Percentiles rank a stretch among this genome's conserved stretches.
These are phyloP conservation scores for Cytospora chrysosperma DNA, from an alignment of 2,329 filamentous ascomycete genomes.

Conservation along the genomic window DNA sequence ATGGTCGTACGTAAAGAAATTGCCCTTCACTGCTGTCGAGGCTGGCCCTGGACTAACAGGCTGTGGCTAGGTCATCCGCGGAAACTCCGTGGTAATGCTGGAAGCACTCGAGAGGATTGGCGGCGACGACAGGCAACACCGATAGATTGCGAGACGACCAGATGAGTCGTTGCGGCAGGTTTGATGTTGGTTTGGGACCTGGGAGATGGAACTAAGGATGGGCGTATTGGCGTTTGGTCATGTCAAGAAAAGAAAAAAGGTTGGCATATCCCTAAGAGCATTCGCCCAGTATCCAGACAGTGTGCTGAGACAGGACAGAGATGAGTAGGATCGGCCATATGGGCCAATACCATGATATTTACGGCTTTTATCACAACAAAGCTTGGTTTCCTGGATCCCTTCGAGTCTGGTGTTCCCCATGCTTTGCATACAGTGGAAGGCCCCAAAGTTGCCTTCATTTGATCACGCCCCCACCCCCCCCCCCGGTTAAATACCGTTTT, in stretches of 20 bases:
- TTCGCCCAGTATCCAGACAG: slow-evolving; percentile 7
- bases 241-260: slow-evolving; percentile 1
- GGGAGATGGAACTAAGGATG: neutral
- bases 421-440: neutral
- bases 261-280: slow-evolving; percentile 10
- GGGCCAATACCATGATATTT: slow-evolving; percentile 5
- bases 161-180: neutral
- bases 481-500: neutral
- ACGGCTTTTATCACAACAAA: neutral
- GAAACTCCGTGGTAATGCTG: slow-evolving; percentile 98
- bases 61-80: slow-evolving; percentile 76
- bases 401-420: neutral
- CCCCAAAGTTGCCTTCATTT: neutral
- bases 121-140: slow-evolving; percentile 52
- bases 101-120: slow-evolving; percentile 74
- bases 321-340: neutral
- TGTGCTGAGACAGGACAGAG: slow-evolving; percentile 16
- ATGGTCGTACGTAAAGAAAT: slow-evolving; percentile 71
- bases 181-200: neutral
- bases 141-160: slow-evolving; percentile 17
- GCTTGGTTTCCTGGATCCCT: neutral
- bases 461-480: too few relatives aligned
- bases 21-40: neutral
- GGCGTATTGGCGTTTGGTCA: slow-evolving; percentile 19
- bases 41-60: neutral